Evolutionary conservation across 768 basidiomycete species (phyloP), one percentile per base, ranked within the genome.

Genomic region (Pholiota molesta): DNA sequence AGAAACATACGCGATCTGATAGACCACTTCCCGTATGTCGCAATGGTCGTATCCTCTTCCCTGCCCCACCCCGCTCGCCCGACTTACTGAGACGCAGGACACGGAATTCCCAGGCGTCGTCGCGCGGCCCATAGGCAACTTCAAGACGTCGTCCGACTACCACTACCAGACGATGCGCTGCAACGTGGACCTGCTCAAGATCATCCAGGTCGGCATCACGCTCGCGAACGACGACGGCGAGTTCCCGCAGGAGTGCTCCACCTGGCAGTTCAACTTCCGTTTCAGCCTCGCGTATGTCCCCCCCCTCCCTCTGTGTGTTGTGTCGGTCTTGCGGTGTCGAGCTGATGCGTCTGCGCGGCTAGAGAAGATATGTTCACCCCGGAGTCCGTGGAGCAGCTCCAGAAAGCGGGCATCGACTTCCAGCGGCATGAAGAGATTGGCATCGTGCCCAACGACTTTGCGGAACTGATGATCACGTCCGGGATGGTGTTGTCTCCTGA

Each of bases 121-220:
- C 59, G 97, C 97, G 3, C 86, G 97, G 19, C 97, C 97, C 2
- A 97, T 99, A 69, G 97, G 97, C 5, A 82, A 88, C 35, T 99
- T 98, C 83, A 95, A 94, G 75, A 96, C 95, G 0, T 94, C 95
- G 11, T 95, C 95, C 21, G 97, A 99, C 77, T 99, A 98, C 72
- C 97, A 99, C 77, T 99, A 98, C 76, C 97, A 99, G 76, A 99
- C 97, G 2, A 97, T 99, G 92, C 90, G 97, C 63, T 97, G 96
- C 79, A 99, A 99, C 76, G 97, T 99, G 70, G 97, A 99, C 83
- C 81, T 99, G 53, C 84, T 99, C 67, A 95, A 94, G 79, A 92
- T 99, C 77, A 98, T 99, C 55, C 97, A 99, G 78, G 88, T 99
- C 63, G 97, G 97, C 5, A 85, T 99, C 66, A 97, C 97, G 6